A percentile compares a stretch with the other conserved stretches of the same genome.
These are phyloP conservation scores for Nosema muscidifuracis DNA, from an alignment of 371 early-diverging fungal species.

Conservation along the genomic window DNA sequence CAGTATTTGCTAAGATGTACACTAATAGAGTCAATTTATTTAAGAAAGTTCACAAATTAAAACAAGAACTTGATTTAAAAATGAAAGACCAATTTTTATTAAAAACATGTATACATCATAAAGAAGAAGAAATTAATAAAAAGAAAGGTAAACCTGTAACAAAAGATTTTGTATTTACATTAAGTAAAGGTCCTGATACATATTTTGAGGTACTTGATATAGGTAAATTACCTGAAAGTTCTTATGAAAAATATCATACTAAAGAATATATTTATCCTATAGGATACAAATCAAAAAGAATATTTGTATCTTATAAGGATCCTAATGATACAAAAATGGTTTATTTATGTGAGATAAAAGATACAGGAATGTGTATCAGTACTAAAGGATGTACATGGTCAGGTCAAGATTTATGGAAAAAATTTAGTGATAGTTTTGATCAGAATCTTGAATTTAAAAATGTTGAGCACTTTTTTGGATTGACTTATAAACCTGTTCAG, in stretches of 20 bases:
- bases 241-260: conserved; percentile 42
- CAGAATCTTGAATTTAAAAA: conserved; percentile 17
- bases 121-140: neutral
- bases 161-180: neutral
- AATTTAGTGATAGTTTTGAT: conserved; percentile 36
- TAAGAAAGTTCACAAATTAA: neutral
- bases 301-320: conserved; percentile 20
- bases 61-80: neutral
- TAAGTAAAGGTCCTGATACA: neutral
- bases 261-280: conserved; percentile 39
- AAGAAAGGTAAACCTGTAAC: neutral
- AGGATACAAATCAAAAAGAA: conserved; percentile 49
- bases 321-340: conserved; percentile 24
- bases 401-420: conserved; percentile 34
- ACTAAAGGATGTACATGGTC: conserved; percentile 34
- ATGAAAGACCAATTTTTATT: conserved; percentile 10
- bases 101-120: neutral
- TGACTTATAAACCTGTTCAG: conserved; percentile 40
- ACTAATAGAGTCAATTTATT: conserved; percentile 5
- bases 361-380: conserved; percentile 1
- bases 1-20: neutral
- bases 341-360: conserved; percentile 33
- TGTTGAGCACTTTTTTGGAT: conserved; percentile 55
- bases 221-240: conserved; percentile 45
- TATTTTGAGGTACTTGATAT: conserved; percentile 26